Percentiles rank a stretch among this genome's conserved stretches.
Evolutionary conservation across 2,329 filamentous ascomycete species (phyloP).

Genomic region (Claviceps sp.): DNA sequence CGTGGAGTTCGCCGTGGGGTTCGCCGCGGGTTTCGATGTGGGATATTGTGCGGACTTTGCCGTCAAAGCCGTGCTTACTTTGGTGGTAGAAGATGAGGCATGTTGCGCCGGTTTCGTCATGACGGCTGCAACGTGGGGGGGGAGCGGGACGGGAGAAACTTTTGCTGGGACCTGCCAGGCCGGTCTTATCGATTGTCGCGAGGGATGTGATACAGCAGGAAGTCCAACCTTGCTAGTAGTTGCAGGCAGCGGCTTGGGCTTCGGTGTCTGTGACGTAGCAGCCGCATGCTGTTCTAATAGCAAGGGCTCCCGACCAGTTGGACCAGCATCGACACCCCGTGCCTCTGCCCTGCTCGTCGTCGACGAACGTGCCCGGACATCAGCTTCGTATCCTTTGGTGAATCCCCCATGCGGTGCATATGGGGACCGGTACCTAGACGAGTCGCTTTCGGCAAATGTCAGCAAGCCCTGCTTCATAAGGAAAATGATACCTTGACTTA

Average conservation of each 20-base stretch:
- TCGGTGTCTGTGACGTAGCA: conserved; percentile 7
- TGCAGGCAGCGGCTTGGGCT: conserved; percentile 12
- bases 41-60: no score
- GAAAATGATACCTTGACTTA: conserved; percentile 15
- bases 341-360: conserved; percentile 21
- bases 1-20: conserved; percentile 4
- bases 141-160: conserved; percentile 30
- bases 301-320: background rate
- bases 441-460: conserved; percentile 26
- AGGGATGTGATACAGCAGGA: conserved; percentile 12
- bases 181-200: conserved; percentile 16
- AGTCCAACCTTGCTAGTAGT: conserved; percentile 21
- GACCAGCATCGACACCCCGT: background rate
- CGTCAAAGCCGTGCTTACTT: no score
- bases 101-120: conserved; percentile 12
- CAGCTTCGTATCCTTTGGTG: conserved; percentile 47
- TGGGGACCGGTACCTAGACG: conserved; percentile 44
- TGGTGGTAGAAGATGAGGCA: background rate
- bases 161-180: conserved; percentile 22
- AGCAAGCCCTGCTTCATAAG: conserved; percentile 4
- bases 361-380: conserved; percentile 30
- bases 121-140: conserved; percentile 28
- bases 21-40: background rate
- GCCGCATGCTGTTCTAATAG: background rate
- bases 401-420: conserved; percentile 45